These are phyloP conservation scores for Cenchrus purpureus DNA, from an alignment of 176 grass and related monocot species.

Conservation along the genomic window DNA sequence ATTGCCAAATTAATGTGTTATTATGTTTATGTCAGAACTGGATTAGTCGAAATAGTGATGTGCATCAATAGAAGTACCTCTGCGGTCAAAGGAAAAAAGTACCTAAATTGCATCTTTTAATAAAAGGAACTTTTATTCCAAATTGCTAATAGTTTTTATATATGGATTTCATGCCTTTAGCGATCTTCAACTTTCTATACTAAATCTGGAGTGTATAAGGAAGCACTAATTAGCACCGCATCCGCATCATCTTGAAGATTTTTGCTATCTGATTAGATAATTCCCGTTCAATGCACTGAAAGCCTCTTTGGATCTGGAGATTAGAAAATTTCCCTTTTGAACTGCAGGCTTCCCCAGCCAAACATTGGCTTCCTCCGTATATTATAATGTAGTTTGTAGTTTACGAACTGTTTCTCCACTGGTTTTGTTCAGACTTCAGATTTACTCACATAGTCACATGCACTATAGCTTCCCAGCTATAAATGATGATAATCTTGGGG, in stretches of 20 bases:
- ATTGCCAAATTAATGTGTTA: background rate
- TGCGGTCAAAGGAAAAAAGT: background rate
- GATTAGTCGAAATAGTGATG: background rate
- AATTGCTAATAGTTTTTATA: background rate
- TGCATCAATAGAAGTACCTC: background rate
- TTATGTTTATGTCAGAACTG: background rate
- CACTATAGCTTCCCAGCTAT: background rate
- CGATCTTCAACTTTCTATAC: no score
- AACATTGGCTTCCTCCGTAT: background rate
- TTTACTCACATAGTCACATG: background rate
- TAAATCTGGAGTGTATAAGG: no score
- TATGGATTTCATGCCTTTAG: background rate
- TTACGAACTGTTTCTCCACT: background rate
- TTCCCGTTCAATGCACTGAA: background rate
- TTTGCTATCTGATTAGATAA: background rate
- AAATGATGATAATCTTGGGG: background rate
- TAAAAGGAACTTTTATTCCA: background rate
- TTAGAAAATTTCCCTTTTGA: background rate
- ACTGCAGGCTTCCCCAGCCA: no score
- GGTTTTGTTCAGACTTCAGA: background rate
- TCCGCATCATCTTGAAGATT: background rate
- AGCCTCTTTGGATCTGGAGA: background rate
- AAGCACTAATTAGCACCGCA: no score
- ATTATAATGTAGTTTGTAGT: background rate
- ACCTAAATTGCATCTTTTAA: background rate